Conservation (phyloP, 805 yeast species). For the Yamadazyma paraphyllophila region DNA sequence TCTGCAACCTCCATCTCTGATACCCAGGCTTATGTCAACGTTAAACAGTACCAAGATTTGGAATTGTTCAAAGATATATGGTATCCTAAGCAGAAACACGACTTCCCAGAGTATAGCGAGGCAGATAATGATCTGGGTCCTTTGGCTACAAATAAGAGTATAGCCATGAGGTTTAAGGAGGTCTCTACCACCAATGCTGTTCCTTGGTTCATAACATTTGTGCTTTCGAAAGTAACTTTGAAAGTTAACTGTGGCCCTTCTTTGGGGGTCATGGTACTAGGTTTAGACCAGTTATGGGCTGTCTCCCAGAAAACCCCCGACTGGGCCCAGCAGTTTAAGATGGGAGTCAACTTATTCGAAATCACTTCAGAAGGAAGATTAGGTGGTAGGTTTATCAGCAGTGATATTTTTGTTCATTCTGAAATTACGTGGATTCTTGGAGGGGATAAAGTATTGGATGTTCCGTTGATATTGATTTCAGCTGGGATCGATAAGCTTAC, state of each 20-base stretch:
- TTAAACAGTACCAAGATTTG: slow-evolving; percentile 85
- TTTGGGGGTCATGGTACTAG: slow-evolving; percentile 61
- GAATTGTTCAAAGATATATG: slow-evolving; percentile 81
- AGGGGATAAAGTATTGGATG: slow-evolving; percentile 39
- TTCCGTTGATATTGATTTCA: slow-evolving; percentile 68
- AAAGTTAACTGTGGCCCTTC: slow-evolving; percentile 81
- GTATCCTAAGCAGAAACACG: slow-evolving; percentile 44
- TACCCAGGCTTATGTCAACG: slow-evolving; percentile 62
- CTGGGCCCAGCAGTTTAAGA: slow-evolving; percentile 68
- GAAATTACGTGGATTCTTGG: slow-evolving; percentile 68
- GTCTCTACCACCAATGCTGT: slow-evolving; percentile 63
- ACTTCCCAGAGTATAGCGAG: background rate
- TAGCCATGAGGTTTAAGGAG: slow-evolving; percentile 49
- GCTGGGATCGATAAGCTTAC: slow-evolving; percentile 56
- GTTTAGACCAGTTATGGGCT: slow-evolving; percentile 63
- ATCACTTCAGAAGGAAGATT: slow-evolving; percentile 73
- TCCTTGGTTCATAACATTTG: slow-evolving; percentile 69
- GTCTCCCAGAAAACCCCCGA: slow-evolving; percentile 62
- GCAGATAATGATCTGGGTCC: background rate
- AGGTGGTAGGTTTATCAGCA: slow-evolving; percentile 61
- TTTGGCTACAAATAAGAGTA: slow-evolving; percentile 30
- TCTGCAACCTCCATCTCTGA: slow-evolving; percentile 54
- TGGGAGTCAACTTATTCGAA: slow-evolving; percentile 53
- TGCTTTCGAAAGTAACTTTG: slow-evolving; percentile 50
- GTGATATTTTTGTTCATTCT: slow-evolving; percentile 53